A percentile compares a stretch with the other conserved stretches of the same genome.
phyloP scores from a whole-genome alignment of 106 monocot species.

The Apostasia shenzhenica region DNA sequence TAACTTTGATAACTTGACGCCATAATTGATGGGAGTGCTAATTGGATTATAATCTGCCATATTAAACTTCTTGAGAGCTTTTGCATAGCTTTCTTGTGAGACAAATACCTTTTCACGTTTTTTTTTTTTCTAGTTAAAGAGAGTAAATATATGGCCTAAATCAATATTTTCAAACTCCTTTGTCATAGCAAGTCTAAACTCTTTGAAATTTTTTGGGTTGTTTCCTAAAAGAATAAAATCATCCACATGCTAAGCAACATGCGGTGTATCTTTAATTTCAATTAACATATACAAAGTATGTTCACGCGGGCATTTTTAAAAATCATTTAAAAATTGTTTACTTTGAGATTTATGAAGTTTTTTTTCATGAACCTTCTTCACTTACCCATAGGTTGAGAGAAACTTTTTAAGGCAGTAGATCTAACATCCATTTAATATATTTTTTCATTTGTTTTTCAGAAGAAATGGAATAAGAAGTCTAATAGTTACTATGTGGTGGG shows the following conservation, averaged over 20 bases:
- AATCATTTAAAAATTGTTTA: not conserved
- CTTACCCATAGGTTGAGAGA: not conserved
- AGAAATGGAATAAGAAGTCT: not conserved
- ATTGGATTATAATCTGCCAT: constrained; percentile 10
- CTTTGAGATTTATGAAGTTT: not conserved
- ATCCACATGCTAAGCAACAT: constrained; percentile 3
- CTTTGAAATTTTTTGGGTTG: not conserved
- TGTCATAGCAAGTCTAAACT: constrained; percentile 4
- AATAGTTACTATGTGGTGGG: not conserved
- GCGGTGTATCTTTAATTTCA: not conserved
- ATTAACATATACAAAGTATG: not conserved
- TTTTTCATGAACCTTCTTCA: not conserved
- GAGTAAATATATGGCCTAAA: constrained; percentile 2
- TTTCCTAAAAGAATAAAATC: constrained; percentile 6
- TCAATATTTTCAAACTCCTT: not conserved
- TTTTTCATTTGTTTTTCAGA: not conserved
- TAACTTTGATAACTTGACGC: constrained; percentile 1
- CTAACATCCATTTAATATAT: not conserved
- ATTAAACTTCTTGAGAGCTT: not conserved
- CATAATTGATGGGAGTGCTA: not conserved
- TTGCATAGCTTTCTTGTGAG: too few relatives aligned
- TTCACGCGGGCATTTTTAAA: constrained; percentile 8
- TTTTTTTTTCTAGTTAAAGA: constrained; percentile 1
- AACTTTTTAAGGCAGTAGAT: not conserved
- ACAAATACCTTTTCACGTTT: not conserved